phyloP scores from a whole-genome alignment of 1,284 basidiomycete genomes.

The Pisolithus thermaeus region DNA sequence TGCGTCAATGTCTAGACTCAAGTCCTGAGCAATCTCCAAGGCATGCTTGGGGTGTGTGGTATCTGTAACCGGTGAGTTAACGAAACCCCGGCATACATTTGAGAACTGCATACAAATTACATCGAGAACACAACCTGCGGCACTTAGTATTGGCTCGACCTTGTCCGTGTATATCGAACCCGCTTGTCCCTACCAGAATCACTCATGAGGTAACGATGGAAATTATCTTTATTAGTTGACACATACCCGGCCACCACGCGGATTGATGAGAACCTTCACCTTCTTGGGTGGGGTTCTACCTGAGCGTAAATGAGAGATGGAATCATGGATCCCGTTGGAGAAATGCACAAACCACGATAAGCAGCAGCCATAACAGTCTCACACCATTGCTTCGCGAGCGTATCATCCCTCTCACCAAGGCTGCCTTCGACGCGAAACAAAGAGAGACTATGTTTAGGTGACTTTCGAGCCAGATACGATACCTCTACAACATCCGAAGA shows the following conservation, averaged over 20 bases:
- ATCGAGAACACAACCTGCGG: constrained; percentile 69
- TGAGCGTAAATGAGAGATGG: constrained; percentile 22
- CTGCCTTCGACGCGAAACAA: constrained; percentile 40
- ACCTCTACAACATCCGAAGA: constrained; percentile 36
- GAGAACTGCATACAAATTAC: constrained; percentile 45
- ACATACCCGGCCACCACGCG: constrained; percentile 70
- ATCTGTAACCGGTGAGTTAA: constrained; percentile 36
- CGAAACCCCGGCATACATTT: constrained; percentile 6
- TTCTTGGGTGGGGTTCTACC: constrained; percentile 46
- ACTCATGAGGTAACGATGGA: neutral
- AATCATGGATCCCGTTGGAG: neutral
- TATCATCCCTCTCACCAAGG: constrained; percentile 33
- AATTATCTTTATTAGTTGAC: neutral
- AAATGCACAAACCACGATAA: constrained; percentile 51
- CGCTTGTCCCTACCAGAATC: constrained; percentile 60
- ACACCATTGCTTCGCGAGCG: constrained; percentile 50
- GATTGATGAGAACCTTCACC: constrained; percentile 82
- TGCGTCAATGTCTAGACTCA: constrained; percentile 69
- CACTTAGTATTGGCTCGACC: constrained; percentile 76
- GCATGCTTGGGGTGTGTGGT: constrained; percentile 76
- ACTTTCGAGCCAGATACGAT: constrained; percentile 41
- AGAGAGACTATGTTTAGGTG: constrained; percentile 31
- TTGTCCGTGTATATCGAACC: constrained; percentile 53
- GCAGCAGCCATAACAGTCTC: constrained; percentile 49
- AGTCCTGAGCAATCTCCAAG: constrained; percentile 55